Percentiles rank a stretch among this genome's conserved stretches.
phyloP scores from a whole-genome alignment of 495 filamentous ascomycete genomes.

The Neurospora cerealis region DNA sequence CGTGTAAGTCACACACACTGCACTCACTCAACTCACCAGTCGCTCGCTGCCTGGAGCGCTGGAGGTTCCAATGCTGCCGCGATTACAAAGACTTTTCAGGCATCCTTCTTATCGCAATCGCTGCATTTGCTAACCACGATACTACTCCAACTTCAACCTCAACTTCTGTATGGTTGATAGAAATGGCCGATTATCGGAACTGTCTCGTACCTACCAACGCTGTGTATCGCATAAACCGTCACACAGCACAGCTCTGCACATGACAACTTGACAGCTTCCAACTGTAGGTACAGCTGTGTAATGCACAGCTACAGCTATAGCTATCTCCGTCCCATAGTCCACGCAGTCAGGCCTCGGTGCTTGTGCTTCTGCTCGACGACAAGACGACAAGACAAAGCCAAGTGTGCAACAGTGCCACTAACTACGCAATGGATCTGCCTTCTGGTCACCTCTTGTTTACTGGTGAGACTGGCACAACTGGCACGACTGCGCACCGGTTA shows the following conservation, averaged over 20 bases:
- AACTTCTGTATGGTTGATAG: not conserved
- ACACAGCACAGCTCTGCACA: not conserved
- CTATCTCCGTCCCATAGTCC: not conserved
- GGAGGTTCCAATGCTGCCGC: not conserved
- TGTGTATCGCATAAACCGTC: not conserved
- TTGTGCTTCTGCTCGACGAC: not conserved
- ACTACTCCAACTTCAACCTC: not conserved
- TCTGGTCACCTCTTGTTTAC: not conserved
- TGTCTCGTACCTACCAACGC: not conserved
- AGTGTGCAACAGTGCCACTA: not conserved
- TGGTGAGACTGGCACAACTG: not conserved
- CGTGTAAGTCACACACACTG: not conserved
- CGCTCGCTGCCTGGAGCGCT: not conserved
- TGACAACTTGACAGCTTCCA: not conserved
- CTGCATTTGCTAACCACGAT: not conserved
- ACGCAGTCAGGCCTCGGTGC: not conserved
- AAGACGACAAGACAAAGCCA: not conserved
- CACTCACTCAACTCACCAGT: not conserved
- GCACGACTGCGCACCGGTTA: not conserved
- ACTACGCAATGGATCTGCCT: not conserved
- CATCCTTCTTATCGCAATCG: not conserved
- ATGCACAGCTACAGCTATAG: not conserved
- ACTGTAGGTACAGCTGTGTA: not conserved
- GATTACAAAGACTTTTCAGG: not conserved
- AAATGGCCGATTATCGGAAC: not conserved